phyloP scores from a whole-genome alignment of 257 asterid genomes.

The Solanum dulcamara region DNA sequence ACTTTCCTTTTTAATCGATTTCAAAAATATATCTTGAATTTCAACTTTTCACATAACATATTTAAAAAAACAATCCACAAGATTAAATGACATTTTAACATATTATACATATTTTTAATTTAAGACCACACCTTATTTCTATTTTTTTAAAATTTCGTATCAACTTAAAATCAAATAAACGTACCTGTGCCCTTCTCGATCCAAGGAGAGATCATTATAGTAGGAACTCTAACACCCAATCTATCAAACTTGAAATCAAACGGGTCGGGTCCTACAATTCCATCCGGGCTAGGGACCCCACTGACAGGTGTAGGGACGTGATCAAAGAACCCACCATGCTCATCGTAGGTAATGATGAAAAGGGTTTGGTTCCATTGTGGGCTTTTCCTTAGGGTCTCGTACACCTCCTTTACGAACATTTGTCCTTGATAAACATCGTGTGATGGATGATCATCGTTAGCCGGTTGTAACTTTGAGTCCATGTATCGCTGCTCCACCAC shows the following conservation, averaged over 20 bases:
- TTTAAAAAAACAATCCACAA: too few species aligned
- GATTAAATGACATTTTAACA: too few species aligned
- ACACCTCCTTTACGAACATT: conserved; percentile 85
- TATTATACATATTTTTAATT: too few species aligned
- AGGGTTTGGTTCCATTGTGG: conserved; percentile 83
- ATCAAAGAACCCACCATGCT: conserved; percentile 87
- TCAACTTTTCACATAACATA: too few species aligned
- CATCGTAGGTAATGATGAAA: conserved; percentile 69
- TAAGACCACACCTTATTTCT: too few species aligned
- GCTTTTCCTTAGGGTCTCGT: conserved; percentile 64
- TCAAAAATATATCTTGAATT: too few species aligned
- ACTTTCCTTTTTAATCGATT: too few species aligned
- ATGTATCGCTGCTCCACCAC: conserved; percentile 89
- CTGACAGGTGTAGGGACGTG: conserved; percentile 61
- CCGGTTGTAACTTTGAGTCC: conserved; percentile 57
- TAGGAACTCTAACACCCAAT: conserved; percentile 80
- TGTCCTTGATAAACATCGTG: conserved; percentile 86
- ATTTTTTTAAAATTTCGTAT: too few species aligned
- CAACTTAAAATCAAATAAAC: too few species aligned
- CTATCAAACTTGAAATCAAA: conserved; percentile 58
- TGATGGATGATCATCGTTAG: conserved; percentile 86
- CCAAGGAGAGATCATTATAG: conserved; percentile 70
- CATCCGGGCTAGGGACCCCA: conserved; percentile 83
- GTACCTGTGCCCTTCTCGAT: conserved; percentile 63
- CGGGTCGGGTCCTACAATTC: conserved; percentile 65